These are phyloP conservation scores for Epichloe amarillans DNA, from an alignment of 2,329 filamentous ascomycete species.

Conservation along the genomic window DNA sequence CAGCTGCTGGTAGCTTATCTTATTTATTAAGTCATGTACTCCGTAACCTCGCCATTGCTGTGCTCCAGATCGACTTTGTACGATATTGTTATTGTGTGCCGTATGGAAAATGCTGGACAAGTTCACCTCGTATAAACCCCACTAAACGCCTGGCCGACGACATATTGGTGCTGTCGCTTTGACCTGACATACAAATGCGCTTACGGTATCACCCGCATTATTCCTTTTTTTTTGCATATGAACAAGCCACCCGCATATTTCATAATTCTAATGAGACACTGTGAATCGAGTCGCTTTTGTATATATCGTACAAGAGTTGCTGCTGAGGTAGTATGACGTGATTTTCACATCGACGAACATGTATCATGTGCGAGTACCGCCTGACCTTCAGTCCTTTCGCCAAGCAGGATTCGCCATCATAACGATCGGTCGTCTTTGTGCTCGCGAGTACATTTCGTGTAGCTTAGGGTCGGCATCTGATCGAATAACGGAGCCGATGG, in stretches of 20 bases:
- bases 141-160: not conserved
- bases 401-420: slow-evolving; percentile 25
- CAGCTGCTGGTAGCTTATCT: no score
- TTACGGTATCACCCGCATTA: no score
- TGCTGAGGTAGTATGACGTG: not conserved
- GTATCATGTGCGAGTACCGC: not conserved
- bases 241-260: not conserved
- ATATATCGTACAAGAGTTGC: slow-evolving; percentile 2
- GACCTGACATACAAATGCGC: no score
- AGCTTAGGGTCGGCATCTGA: slow-evolving; percentile 72
- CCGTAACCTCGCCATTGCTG: no score
- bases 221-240: not conserved
- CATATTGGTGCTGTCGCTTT: no score
- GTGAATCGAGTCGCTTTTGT: not conserved
- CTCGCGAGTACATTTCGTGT: slow-evolving; percentile 61
- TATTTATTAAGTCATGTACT: no score
- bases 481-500: slow-evolving; percentile 90
- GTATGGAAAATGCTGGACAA: not conserved
- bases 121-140: not conserved
- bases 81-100: no score
- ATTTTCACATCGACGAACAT: slow-evolving; percentile 1
- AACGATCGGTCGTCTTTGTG: slow-evolving; percentile 62
- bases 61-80: no score
- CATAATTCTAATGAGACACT: not conserved
- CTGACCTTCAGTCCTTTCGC: slow-evolving; percentile 12